Evolutionary conservation across 768 basidiomycete species (phyloP).

Genomic region (Strobilomyces dryophilus): DNA sequence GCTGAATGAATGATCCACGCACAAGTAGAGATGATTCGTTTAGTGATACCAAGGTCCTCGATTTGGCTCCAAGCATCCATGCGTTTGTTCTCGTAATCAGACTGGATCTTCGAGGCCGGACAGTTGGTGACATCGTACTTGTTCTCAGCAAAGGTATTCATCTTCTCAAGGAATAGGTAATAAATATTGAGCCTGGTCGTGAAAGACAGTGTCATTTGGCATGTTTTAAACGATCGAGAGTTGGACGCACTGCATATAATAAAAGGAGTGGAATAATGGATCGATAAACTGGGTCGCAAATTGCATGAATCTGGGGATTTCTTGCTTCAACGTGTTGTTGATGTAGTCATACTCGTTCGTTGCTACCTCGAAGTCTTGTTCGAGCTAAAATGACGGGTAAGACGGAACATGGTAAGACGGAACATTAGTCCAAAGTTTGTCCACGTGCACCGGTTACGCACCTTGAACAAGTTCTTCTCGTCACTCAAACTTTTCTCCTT

Average conservation of each 20-base stretch:
- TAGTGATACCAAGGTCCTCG: conserved; percentile 76
- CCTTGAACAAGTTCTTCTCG: conserved; percentile 97
- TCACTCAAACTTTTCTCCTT: conserved; percentile 95
- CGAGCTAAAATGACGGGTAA: conserved; percentile 49
- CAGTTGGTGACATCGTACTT: conserved; percentile 72
- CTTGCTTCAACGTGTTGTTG: conserved; percentile 85
- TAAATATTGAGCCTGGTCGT: conserved; percentile 79
- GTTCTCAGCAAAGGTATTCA: conserved; percentile 78
- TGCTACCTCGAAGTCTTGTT: conserved; percentile 93
- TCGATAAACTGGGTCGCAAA: conserved; percentile 89
- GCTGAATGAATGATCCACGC: conserved; percentile 29
- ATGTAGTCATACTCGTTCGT: conserved; percentile 92
- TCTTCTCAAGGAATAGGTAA: conserved; percentile 92
- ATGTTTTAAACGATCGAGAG: neutral
- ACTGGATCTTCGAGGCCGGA: conserved; percentile 64
- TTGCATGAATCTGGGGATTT: conserved; percentile 89
- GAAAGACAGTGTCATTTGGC: neutral
- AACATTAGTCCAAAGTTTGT: neutral
- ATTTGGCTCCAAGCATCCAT: conserved; percentile 77
- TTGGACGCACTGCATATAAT: conserved; percentile 92
- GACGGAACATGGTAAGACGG: neutral
- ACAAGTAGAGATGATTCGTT: conserved; percentile 85
- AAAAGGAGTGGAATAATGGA: conserved; percentile 97
- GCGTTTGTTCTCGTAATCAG: conserved; percentile 76
- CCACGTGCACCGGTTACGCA: conserved; percentile 26